Conservation (phyloP, 1,284 basidiomycete species). For the Ustilago curta region DNA sequence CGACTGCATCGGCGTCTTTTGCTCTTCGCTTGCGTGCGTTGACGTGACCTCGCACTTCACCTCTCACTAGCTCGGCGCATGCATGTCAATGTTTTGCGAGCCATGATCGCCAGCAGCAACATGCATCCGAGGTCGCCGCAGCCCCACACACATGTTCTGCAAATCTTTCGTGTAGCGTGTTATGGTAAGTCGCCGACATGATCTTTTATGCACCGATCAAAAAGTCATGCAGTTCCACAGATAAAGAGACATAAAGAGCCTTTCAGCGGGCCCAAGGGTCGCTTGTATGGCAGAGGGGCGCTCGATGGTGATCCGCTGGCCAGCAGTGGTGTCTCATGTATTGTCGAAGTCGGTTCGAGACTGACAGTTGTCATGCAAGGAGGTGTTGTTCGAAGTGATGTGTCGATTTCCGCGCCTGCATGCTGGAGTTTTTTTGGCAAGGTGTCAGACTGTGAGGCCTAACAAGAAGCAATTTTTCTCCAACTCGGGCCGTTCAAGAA, state of each 20-base stretch:
- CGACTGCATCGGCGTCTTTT: slow-evolving; percentile 8
- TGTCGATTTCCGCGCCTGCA: slow-evolving; percentile 1
- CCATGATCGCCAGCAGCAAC: neutral
- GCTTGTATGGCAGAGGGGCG: no score
- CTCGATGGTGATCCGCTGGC: no score
- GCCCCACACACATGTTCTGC: slow-evolving; percentile 1
- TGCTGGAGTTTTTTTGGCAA: neutral
- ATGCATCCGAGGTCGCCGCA: neutral
- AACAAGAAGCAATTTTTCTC: neutral
- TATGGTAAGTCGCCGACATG: slow-evolving; percentile 7
- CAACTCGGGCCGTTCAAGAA: slow-evolving; percentile 4
- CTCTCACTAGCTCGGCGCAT: neutral
- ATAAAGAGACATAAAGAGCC: neutral
- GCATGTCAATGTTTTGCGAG: neutral
- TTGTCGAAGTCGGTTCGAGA: neutral
- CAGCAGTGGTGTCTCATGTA: neutral
- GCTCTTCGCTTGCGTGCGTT: slow-evolving; percentile 2
- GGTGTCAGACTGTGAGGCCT: neutral
- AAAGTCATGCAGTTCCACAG: no score
- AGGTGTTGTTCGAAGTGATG: slow-evolving; percentile 1
- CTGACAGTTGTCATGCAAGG: slow-evolving; percentile 9
- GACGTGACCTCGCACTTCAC: neutral
- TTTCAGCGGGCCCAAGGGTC: no score
- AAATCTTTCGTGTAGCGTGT: neutral
- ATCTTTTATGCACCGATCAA: neutral